Evolutionary conservation across 2,329 filamentous ascomycete species (phyloP).

Genomic region (Exophiala sideris): DNA sequence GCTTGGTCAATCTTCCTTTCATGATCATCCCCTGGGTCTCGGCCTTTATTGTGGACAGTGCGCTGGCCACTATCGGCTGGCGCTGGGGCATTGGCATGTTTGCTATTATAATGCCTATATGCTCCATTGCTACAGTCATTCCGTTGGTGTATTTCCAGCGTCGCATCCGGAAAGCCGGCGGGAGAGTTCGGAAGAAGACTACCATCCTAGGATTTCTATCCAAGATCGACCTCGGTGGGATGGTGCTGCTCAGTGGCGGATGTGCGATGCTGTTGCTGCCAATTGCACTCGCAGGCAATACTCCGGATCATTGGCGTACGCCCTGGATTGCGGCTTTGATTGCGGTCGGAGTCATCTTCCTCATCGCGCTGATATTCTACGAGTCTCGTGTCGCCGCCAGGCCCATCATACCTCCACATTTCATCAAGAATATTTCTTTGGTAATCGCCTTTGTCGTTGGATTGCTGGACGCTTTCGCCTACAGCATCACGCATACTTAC

Average conservation of each 20-base stretch:
- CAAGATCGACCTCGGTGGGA: slow-evolving; percentile 40
- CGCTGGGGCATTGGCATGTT: slow-evolving; percentile 46
- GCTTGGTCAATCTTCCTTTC: slow-evolving; percentile 39
- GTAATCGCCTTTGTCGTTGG: slow-evolving; percentile 41
- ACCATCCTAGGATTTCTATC: slow-evolving; percentile 33
- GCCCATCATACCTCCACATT: slow-evolving; percentile 46
- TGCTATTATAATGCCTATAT: slow-evolving; percentile 41
- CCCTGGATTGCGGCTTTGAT: slow-evolving; percentile 47
- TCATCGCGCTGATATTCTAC: slow-evolving; percentile 48
- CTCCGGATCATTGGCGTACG: slow-evolving; percentile 42
- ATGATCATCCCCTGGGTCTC: slow-evolving; percentile 42
- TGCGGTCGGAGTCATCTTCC: slow-evolving; percentile 40
- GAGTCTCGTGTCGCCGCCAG: slow-evolving; percentile 45
- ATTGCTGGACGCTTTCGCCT: slow-evolving; percentile 44
- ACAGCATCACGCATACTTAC: slow-evolving; percentile 47
- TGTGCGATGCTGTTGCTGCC: slow-evolving; percentile 50
- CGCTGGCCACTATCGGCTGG: slow-evolving; percentile 42
- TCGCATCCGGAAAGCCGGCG: slow-evolving; percentile 32
- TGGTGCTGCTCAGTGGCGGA: slow-evolving; percentile 47
- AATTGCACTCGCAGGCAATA: slow-evolving; percentile 45
- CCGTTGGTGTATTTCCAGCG: slow-evolving; percentile 39
- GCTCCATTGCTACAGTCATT: slow-evolving; percentile 36
- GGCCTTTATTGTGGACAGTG: slow-evolving; percentile 41
- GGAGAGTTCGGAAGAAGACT: slow-evolving; percentile 29
- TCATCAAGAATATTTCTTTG: slow-evolving; percentile 46